A percentile compares a stretch with the other conserved stretches of the same genome.
Conservation (phyloP, 176 grass and related monocot genomes). For the Ampelocalamus luodianensis region DNA sequence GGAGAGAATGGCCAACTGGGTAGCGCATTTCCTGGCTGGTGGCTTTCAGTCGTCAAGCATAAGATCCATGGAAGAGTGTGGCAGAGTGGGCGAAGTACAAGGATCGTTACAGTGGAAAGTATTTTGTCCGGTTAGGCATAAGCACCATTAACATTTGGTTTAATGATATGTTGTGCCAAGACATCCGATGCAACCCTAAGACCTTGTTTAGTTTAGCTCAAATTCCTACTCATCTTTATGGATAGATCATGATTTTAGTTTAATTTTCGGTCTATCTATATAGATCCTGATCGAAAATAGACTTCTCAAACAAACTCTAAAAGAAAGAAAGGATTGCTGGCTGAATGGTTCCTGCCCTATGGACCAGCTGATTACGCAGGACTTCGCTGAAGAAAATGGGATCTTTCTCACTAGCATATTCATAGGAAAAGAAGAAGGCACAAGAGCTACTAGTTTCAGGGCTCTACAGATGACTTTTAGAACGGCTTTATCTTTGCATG, state of each 20-base stretch:
- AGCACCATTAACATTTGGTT: constrained; percentile 73
- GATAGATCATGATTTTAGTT: too few species aligned
- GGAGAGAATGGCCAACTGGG: constrained; percentile 73
- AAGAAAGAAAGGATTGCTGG: constrained; percentile 73
- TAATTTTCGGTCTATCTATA: too few species aligned
- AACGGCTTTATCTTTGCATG: too few species aligned
- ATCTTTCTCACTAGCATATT: neutral
- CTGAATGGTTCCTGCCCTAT: constrained; percentile 80
- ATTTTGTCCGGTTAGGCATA: constrained; percentile 67
- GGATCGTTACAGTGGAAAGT: constrained; percentile 52
- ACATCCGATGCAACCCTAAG: constrained; percentile 68
- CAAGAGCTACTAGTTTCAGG: too few species aligned
- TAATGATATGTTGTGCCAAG: constrained; percentile 75
- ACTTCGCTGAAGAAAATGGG: constrained; percentile 40
- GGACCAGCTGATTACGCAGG: constrained; percentile 70
- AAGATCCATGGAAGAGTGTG: constrained; percentile 78
- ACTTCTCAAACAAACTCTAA: too few species aligned
- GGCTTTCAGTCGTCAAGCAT: constrained; percentile 63
- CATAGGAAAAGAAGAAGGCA: neutral
- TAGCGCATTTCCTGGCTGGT: constrained; percentile 66
- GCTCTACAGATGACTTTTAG: too few species aligned
- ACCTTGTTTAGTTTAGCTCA: too few species aligned
- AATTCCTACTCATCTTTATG: too few species aligned
- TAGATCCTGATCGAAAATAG: too few species aligned
- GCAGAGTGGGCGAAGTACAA: constrained; percentile 74